Conservation (phyloP, 768 basidiomycete genomes). For the Scleroderma citrinum region DNA sequence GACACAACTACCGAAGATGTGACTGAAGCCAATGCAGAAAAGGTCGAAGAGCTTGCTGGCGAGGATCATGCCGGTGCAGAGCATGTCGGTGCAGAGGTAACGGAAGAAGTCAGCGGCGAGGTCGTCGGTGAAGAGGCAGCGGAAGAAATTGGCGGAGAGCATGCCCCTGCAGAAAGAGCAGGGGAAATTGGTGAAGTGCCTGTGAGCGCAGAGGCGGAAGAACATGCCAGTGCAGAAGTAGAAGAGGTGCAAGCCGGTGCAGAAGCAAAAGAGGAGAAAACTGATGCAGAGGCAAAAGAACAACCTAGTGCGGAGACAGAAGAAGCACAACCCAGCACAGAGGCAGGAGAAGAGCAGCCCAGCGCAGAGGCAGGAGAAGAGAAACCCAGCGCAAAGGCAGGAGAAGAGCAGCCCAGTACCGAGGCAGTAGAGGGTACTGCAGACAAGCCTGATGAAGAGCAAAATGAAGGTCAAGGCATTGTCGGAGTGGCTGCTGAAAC, state of each 20-base stretch:
- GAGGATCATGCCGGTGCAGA: background rate
- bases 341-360: background rate
- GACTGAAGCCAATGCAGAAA: background rate
- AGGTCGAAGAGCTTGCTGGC: background rate
- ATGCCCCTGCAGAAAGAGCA: background rate
- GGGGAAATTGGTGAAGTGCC: background rate
- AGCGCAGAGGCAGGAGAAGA: background rate
- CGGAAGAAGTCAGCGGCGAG: background rate
- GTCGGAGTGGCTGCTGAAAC: too few relatives aligned
- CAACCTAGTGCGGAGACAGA: too few relatives aligned
- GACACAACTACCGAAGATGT: background rate
- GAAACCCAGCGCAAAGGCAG: background rate
- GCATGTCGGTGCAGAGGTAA: background rate
- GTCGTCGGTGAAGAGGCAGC: background rate
- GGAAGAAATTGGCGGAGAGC: background rate
- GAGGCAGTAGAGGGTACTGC: background rate
- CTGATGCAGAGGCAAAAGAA: too few relatives aligned
- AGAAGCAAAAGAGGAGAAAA: too few relatives aligned
- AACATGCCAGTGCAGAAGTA: background rate
- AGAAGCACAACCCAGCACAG: too few relatives aligned
- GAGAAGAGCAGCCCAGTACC: background rate
- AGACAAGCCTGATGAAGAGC: background rate
- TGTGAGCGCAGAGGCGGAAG: background rate
- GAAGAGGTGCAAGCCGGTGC: too few relatives aligned
- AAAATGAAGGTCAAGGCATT: constrained; percentile 3